phyloP scores from a whole-genome alignment of 331 rosid genomes.

The Acacia concinna region DNA sequence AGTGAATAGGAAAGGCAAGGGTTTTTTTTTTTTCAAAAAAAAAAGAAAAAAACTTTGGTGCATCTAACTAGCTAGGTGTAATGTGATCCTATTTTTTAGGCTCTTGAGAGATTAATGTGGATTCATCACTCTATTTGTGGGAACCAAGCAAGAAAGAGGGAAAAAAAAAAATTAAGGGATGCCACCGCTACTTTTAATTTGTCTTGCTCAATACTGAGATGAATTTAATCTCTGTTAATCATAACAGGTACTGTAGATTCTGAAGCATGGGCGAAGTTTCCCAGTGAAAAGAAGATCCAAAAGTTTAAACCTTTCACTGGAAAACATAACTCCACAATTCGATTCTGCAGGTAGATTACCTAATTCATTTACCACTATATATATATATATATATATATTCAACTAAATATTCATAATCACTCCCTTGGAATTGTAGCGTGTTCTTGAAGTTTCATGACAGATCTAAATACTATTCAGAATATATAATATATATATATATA shows the following conservation, averaged over 20 bases:
- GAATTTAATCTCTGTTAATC: not conserved
- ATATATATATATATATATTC: not conserved
- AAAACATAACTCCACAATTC: not conserved
- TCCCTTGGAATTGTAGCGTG: not conserved
- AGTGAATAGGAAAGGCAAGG: too few species aligned
- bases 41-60: not conserved
- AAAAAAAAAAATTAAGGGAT: not conserved
- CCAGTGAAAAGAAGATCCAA: not conserved
- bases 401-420: not conserved
- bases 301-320: not conserved
- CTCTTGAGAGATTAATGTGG: too few species aligned
- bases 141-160: not conserved
- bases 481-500: too few species aligned
- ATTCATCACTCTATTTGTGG: too few species aligned
- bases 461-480: not conserved
- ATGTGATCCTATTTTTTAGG: too few species aligned
- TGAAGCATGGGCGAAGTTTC: not conserved
- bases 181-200: not conserved
- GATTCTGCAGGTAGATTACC: not conserved
- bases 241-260: not conserved
- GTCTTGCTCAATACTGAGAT: not conserved
- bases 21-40: not conserved
- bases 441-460: not conserved
- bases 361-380: not conserved
- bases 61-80: not conserved